These are phyloP conservation scores for Neurospora sp. DNA, from an alignment of 495 filamentous ascomycete genomes.

Conservation along the genomic window DNA sequence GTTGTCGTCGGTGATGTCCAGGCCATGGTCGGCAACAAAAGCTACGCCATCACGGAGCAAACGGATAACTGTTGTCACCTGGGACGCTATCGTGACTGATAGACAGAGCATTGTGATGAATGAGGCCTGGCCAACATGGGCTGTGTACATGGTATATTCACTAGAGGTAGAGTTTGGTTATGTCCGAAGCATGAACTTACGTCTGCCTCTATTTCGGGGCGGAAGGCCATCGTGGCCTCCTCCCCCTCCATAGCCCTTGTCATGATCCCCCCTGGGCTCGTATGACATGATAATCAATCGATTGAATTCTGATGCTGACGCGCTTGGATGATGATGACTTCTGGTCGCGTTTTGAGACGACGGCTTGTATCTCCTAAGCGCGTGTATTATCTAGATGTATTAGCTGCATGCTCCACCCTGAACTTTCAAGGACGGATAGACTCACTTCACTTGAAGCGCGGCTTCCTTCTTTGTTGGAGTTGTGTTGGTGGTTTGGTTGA, in stretches of 20 bases:
- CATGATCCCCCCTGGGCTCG: conserved; percentile 32
- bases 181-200: conserved; percentile 7
- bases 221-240: conserved; percentile 15
- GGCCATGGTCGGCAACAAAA: not conserved
- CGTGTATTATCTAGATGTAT: not conserved
- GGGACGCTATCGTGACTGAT: not conserved
- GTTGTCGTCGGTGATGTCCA: not conserved
- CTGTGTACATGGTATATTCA: not conserved
- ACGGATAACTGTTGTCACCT: not conserved
- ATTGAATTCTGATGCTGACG: not conserved
- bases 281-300: conserved; percentile 28
- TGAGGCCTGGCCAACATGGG: not conserved
- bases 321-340: not conserved
- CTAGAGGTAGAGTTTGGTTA: not conserved
- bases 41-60: not conserved
- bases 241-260: conserved; percentile 10
- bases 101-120: not conserved
- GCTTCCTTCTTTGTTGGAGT: not conserved
- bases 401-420: not conserved
- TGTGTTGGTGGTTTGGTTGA: not conserved
- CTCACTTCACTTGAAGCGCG: not conserved
- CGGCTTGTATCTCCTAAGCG: not conserved
- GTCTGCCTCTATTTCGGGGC: conserved; percentile 13
- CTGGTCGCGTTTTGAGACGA: not conserved
- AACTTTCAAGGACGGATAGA: not conserved